These are phyloP conservation scores for Termitomyces sp. DNA, from an alignment of 768 basidiomycete species.

Conservation along the genomic window DNA sequence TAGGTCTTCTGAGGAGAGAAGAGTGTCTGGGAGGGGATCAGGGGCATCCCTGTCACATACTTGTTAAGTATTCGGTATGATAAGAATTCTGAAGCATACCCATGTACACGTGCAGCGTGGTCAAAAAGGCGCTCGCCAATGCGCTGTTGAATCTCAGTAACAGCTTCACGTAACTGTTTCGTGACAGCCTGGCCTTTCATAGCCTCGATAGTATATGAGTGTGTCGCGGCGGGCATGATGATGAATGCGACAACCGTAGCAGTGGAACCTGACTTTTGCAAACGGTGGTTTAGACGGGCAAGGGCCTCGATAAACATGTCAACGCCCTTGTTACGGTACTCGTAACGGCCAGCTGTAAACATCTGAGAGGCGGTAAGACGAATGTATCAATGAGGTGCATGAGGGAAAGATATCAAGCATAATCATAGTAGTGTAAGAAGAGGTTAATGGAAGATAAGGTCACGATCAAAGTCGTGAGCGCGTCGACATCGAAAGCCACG, in stretches of 20 bases:
- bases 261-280: slow-evolving; percentile 55
- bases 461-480: no score
- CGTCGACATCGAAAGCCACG: background rate
- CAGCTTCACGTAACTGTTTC: slow-evolving; percentile 93
- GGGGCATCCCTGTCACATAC: slow-evolving; percentile 51
- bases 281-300: slow-evolving; percentile 63
- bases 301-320: slow-evolving; percentile 99
- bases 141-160: slow-evolving; percentile 90
- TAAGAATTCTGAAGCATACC: slow-evolving; percentile 40
- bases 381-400: background rate
- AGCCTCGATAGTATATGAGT: slow-evolving; percentile 96
- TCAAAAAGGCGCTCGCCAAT: slow-evolving; percentile 92
- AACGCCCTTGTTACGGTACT: slow-evolving; percentile 98
- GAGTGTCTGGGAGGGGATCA: slow-evolving; percentile 64
- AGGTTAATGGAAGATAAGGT: background rate
- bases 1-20: slow-evolving; percentile 89
- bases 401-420: background rate
- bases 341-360: slow-evolving; percentile 99
- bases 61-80: background rate
- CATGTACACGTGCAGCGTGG: slow-evolving; percentile 87
- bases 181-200: slow-evolving; percentile 96
- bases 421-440: background rate
- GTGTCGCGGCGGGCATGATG: slow-evolving; percentile 95
- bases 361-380: slow-evolving; percentile 42
- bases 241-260: slow-evolving; percentile 96